Conservation (phyloP, 129 eudicot species). For the Helianthus annuus region DNA sequence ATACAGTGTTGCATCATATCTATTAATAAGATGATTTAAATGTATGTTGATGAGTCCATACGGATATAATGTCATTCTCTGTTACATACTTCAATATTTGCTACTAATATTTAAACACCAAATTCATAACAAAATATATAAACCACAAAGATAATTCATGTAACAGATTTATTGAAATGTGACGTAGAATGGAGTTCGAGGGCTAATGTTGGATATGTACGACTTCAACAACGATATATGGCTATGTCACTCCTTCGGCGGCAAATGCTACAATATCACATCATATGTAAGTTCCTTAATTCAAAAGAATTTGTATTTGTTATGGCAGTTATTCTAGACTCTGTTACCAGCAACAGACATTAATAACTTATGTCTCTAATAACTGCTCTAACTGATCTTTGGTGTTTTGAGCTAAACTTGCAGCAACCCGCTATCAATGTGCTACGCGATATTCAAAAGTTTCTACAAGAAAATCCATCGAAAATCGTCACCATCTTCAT, state of each 20-base stretch:
- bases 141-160: neutral
- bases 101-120: too few relatives aligned
- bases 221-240: slow-evolving; percentile 88
- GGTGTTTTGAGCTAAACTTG: slow-evolving; percentile 3
- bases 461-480: slow-evolving; percentile 67
- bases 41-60: too few relatives aligned
- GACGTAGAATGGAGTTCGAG: slow-evolving; percentile 94
- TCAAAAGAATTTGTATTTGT: neutral
- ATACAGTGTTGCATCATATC: too few relatives aligned
- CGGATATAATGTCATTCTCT: too few relatives aligned
- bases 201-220: slow-evolving; percentile 97
- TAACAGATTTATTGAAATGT: neutral
- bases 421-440: slow-evolving; percentile 92
- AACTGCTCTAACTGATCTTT: neutral
- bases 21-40: too few relatives aligned
- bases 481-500: slow-evolving; percentile 87
- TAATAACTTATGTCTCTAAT: neutral
- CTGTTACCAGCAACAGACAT: too few relatives aligned
- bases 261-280: slow-evolving; percentile 74
- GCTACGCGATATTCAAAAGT: slow-evolving; percentile 62
- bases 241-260: slow-evolving; percentile 87
- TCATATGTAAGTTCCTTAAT: slow-evolving; percentile 67
- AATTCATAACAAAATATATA: too few relatives aligned
- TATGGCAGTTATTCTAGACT: too few relatives aligned
- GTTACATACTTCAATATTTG: too few relatives aligned